Evolutionary conservation across 768 basidiomycete species (phyloP).

Genomic region (Infundibulicybe gibba): DNA sequence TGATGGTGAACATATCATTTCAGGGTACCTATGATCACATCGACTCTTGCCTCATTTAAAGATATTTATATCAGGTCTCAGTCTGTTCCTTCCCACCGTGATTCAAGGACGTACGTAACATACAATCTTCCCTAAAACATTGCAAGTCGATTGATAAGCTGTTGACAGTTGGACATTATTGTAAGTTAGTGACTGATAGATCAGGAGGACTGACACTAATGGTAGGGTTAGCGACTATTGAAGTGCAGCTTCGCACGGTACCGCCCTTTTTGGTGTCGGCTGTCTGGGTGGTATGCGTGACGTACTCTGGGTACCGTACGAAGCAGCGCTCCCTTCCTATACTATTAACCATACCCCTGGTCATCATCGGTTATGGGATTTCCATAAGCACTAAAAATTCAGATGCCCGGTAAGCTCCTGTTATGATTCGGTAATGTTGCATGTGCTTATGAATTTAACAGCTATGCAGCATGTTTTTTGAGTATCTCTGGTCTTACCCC

Average conservation of each 20-base stretch:
- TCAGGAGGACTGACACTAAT: not conserved
- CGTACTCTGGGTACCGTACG: slow-evolving; percentile 32
- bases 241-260: slow-evolving; percentile 46
- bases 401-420: slow-evolving; percentile 26
- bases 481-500: slow-evolving; percentile 31
- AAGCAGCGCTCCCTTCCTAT: slow-evolving; percentile 32
- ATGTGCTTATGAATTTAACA: slow-evolving; percentile 12
- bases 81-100: slow-evolving; percentile 35
- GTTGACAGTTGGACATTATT: slow-evolving; percentile 15
- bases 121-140: not conserved
- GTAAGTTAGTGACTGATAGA: slow-evolving; percentile 11
- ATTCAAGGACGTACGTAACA: slow-evolving; percentile 34
- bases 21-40: slow-evolving; percentile 12
- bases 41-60: too few species aligned
- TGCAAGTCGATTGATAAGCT: not conserved
- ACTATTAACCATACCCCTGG: slow-evolving; percentile 28
- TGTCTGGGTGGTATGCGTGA: slow-evolving; percentile 32
- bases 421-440: not conserved
- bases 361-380: slow-evolving; percentile 40
- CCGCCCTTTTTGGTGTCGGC: slow-evolving; percentile 39
- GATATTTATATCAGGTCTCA: slow-evolving; percentile 3
- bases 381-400: slow-evolving; percentile 36
- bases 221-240: slow-evolving; percentile 28
- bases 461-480: slow-evolving; percentile 47
- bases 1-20: slow-evolving; percentile 24